These are phyloP conservation scores for Candida nonsorbophila DNA, from an alignment of 805 yeast genomes.

Conservation along the genomic window DNA sequence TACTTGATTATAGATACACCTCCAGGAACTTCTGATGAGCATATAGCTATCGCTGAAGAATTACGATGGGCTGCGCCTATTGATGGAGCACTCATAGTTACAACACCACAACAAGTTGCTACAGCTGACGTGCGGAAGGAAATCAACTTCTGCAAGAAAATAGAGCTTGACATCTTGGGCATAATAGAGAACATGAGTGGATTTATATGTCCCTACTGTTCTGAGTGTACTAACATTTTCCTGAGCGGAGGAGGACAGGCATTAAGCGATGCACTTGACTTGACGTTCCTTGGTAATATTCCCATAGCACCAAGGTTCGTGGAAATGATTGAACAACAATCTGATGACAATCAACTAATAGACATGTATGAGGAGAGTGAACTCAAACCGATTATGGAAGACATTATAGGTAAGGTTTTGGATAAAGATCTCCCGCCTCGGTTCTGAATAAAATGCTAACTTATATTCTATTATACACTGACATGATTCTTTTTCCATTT, in stretches of 20 bases:
- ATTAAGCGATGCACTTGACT: conserved; percentile 55
- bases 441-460: conserved; percentile 5
- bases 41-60: conserved; percentile 93
- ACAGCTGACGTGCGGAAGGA: conserved; percentile 94
- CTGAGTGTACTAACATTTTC: conserved; percentile 87
- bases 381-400: conserved; percentile 32
- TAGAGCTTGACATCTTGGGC: conserved; percentile 74
- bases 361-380: conserved; percentile 30
- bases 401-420: conserved; percentile 29
- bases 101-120: conserved; percentile 93
- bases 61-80: conserved; percentile 58
- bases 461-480: no score
- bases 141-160: conserved; percentile 86
- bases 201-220: conserved; percentile 88
- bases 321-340: conserved; percentile 72
- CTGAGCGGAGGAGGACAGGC: conserved; percentile 87
- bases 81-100: conserved; percentile 92
- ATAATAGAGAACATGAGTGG: conserved; percentile 97
- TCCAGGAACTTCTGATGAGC: conserved; percentile 98
- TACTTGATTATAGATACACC: conserved; percentile 93
- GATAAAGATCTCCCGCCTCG: conserved; percentile 23
- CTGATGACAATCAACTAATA: conserved; percentile 24
- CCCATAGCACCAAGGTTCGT: conserved; percentile 94
- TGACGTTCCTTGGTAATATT: conserved; percentile 76
- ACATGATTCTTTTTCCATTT: conserved; percentile 76